These are phyloP conservation scores for Mycena filopes DNA, from an alignment of 768 basidiomycete genomes.

Conservation along the genomic window DNA sequence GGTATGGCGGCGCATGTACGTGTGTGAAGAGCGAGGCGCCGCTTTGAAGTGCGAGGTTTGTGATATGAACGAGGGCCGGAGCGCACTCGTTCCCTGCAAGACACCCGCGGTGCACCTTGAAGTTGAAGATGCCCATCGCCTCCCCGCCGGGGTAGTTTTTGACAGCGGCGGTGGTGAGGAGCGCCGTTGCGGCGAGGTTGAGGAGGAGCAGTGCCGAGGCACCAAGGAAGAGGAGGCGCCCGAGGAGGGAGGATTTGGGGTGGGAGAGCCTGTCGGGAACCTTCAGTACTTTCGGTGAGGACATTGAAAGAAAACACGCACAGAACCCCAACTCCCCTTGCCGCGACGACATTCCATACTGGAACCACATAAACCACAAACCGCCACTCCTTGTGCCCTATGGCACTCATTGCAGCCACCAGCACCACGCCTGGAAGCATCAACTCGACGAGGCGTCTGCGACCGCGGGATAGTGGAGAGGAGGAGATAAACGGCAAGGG, in stretches of 20 bases:
- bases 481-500: conserved; percentile 62
- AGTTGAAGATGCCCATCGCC: conserved; percentile 73
- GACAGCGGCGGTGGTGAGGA: conserved; percentile 69
- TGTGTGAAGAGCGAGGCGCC: conserved; percentile 92
- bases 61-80: conserved; percentile 78
- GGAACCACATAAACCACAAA: conserved; percentile 94
- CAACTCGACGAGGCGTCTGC: no score
- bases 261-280: conserved; percentile 54
- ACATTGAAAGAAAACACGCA: conserved; percentile 55
- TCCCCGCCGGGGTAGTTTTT: conserved; percentile 92
- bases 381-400: conserved; percentile 98
- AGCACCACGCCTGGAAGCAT: conserved; percentile 49
- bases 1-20: conserved; percentile 66
- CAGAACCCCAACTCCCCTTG: conserved; percentile 72
- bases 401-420: conserved; percentile 71
- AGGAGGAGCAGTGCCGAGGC: conserved; percentile 58
- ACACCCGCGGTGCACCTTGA: conserved; percentile 34
- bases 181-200: conserved; percentile 64
- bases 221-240: conserved; percentile 56
- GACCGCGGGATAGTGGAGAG: conserved; percentile 34
- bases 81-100: conserved; percentile 25
- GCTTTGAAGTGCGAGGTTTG: conserved; percentile 87
- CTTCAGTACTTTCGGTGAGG: background rate
- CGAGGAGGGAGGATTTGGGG: conserved; percentile 59
- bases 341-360: conserved; percentile 81